phyloP scores from a whole-genome alignment of 2,329 filamentous ascomycete species.

The Fusarium chaquense region DNA sequence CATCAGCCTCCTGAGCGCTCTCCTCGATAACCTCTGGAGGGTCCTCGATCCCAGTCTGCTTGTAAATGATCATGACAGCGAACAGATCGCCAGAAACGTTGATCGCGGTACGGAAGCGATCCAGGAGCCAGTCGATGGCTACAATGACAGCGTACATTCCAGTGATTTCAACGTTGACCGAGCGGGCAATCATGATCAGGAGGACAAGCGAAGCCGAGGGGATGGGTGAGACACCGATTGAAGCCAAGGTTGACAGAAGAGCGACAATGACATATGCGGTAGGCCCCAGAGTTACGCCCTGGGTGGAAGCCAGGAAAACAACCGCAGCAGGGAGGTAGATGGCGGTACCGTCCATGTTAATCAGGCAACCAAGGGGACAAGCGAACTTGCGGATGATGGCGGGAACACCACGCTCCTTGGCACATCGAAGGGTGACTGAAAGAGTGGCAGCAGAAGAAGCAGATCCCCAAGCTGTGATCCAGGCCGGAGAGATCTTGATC shows the following conservation, averaged over 20 bases:
- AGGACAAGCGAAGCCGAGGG: slow-evolving; percentile 64
- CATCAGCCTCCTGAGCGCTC: slow-evolving; percentile 25
- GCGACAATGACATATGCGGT: slow-evolving; percentile 63
- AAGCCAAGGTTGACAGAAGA: slow-evolving; percentile 62
- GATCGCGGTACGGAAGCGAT: slow-evolving; percentile 64
- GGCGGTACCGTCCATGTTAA: slow-evolving; percentile 67
- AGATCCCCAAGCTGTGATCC: slow-evolving; percentile 67
- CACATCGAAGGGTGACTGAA: slow-evolving; percentile 60
- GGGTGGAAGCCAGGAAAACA: slow-evolving; percentile 64
- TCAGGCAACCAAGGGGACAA: slow-evolving; percentile 61
- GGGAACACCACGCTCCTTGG: slow-evolving; percentile 56
- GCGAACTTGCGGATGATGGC: slow-evolving; percentile 59
- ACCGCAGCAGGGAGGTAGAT: slow-evolving; percentile 68
- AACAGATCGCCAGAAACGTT: slow-evolving; percentile 66
- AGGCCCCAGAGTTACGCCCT: slow-evolving; percentile 58
- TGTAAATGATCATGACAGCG: slow-evolving; percentile 42
- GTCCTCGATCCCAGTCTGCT: slow-evolving; percentile 45
- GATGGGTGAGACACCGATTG: slow-evolving; percentile 66
- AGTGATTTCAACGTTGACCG: slow-evolving; percentile 59
- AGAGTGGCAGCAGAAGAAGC: slow-evolving; percentile 66
- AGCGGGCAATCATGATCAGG: slow-evolving; percentile 63
- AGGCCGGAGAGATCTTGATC: slow-evolving; percentile 62
- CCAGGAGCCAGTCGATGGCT: slow-evolving; percentile 68
- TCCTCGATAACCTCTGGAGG: slow-evolving; percentile 36
- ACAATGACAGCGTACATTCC: slow-evolving; percentile 66